Percentiles rank a stretch among this genome's conserved stretches.
phyloP scores from a whole-genome alignment of 2,329 filamentous ascomycete genomes.

The Cladobotryum mycophilum region DNA sequence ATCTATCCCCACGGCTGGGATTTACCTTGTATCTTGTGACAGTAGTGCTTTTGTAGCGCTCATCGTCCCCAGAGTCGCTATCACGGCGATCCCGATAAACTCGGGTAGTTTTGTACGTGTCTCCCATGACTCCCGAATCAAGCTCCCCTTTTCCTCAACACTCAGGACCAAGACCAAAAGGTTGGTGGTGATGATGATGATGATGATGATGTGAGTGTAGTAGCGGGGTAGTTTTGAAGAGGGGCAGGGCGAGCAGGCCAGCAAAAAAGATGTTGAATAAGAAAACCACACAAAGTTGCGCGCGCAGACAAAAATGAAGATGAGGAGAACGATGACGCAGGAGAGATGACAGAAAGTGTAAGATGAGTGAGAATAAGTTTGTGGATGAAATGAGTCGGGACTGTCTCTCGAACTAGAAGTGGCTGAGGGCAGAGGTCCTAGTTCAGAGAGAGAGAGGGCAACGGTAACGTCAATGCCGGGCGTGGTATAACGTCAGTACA shows the following conservation, averaged over 20 bases:
- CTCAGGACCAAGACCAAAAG: background rate
- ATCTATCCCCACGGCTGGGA: conserved; percentile 34
- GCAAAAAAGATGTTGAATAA: conserved; percentile 10
- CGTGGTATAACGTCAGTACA: conserved; percentile 11
- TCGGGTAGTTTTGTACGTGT: conserved; percentile 27
- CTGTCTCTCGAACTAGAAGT: background rate
- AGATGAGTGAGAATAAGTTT: background rate
- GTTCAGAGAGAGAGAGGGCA: background rate
- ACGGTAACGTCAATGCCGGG: background rate
- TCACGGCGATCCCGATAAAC: conserved; percentile 28
- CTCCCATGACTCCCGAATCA: conserved; percentile 24
- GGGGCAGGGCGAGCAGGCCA: too few species aligned
- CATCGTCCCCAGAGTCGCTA: conserved; percentile 34
- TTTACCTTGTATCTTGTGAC: conserved; percentile 48
- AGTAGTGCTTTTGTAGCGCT: conserved; percentile 41
- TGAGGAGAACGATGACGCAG: conserved; percentile 1
- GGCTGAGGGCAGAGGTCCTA: background rate
- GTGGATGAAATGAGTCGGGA: background rate
- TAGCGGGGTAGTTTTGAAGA: too few species aligned
- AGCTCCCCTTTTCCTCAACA: background rate
- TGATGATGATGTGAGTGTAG: background rate
- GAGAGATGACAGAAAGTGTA: background rate
- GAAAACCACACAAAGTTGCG: conserved; percentile 11
- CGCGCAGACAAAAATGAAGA: conserved; percentile 20
- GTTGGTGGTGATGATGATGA: background rate